These are phyloP conservation scores for Leishmania arabica DNA, from an alignment of 208 protist genomes.

Conservation along the genomic window DNA sequence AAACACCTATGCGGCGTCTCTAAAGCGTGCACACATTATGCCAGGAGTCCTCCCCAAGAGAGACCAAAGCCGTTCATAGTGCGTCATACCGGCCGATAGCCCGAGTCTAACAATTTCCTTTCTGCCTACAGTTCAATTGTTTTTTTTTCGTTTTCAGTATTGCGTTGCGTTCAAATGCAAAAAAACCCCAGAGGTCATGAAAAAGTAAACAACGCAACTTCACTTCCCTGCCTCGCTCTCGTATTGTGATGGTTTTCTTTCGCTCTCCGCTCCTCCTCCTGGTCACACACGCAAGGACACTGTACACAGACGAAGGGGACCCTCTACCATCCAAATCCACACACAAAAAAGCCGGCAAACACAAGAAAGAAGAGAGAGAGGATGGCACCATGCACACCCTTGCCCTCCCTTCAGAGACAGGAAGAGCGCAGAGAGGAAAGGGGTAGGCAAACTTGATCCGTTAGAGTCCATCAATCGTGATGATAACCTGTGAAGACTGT, in stretches of 20 bases:
- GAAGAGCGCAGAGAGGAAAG: background rate
- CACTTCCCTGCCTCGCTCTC: background rate
- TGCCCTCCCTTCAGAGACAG: background rate
- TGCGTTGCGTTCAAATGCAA: constrained; percentile 4
- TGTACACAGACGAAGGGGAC: background rate
- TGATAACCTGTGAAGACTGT: constrained; percentile 76
- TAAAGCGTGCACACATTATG: background rate
- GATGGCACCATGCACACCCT: no score
- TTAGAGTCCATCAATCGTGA: constrained; percentile 55
- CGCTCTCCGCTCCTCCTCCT: background rate
- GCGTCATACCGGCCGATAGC: background rate
- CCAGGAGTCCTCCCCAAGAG: background rate
- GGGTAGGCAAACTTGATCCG: background rate
- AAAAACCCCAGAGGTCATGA: background rate
- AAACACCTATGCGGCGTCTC: background rate
- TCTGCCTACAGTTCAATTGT: background rate
- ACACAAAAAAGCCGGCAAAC: background rate
- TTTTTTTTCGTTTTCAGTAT: background rate
- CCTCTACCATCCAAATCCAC: background rate
- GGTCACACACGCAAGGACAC: background rate
- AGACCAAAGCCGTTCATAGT: background rate
- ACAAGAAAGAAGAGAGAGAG: background rate
- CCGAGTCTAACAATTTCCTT: background rate
- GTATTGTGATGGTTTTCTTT: background rate
- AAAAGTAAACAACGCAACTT: background rate